Percentiles rank a stretch among this genome's conserved stretches.
Evolutionary conservation across 306 rosid genomes (phyloP).

Genomic region (Cicer judaicum): DNA sequence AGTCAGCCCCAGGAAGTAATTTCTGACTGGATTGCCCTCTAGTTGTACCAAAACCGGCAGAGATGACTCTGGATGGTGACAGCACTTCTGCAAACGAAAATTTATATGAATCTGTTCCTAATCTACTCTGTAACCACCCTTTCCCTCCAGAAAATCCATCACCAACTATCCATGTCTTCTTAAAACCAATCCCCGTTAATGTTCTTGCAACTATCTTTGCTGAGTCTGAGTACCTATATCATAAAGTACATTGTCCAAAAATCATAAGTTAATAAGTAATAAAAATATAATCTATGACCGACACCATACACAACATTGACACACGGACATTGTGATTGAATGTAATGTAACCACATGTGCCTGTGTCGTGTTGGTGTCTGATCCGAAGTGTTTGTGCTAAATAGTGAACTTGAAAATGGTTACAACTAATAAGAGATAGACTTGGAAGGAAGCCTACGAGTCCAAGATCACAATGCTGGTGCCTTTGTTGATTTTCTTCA

Average conservation of each 20-base stretch:
- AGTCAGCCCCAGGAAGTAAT: constrained; percentile 79
- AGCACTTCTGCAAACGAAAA: constrained; percentile 79
- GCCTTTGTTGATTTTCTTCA: constrained; percentile 86
- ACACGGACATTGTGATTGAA: no score
- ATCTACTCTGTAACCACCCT: constrained; percentile 94
- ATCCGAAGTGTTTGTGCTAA: not conserved
- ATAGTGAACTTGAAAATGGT: constrained; percentile 2
- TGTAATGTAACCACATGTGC: no score
- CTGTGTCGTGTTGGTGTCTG: not conserved
- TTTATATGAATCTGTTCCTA: constrained; percentile 82
- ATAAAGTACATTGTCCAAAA: constrained; percentile 22
- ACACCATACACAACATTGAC: no score
- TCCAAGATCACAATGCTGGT: constrained; percentile 73
- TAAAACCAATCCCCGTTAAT: constrained; percentile 70
- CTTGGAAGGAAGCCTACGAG: constrained; percentile 62
- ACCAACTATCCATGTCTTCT: constrained; percentile 71
- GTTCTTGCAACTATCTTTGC: constrained; percentile 83
- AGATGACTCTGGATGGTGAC: constrained; percentile 84
- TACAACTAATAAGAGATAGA: not conserved
- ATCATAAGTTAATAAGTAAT: not conserved
- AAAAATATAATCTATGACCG: no score
- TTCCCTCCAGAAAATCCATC: constrained; percentile 89
- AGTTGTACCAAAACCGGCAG: constrained; percentile 69
- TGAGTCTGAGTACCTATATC: constrained; percentile 71
- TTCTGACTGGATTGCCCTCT: constrained; percentile 57